Conservation (phyloP, 208 protist species). For the Leishmania amazonensis region DNA sequence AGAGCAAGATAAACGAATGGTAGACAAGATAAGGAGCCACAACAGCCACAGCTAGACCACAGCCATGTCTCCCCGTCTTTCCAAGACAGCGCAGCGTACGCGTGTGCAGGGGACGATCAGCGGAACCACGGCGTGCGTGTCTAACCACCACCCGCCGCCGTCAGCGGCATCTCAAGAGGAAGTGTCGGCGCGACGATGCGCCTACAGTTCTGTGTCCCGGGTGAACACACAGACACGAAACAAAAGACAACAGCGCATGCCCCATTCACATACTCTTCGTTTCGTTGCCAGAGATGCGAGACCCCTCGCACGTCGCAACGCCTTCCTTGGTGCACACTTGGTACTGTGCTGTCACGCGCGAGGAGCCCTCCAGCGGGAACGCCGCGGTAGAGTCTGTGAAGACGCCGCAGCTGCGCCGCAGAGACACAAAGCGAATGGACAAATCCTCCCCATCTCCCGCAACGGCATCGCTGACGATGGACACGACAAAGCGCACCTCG, state of each 20-base stretch:
- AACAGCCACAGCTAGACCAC: too few species aligned
- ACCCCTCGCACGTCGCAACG: conserved; percentile 14
- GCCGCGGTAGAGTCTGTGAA: conserved; percentile 10
- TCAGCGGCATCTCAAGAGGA: background rate
- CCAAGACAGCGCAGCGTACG: too few species aligned
- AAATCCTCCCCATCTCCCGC: conserved; percentile 37
- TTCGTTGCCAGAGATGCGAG: conserved; percentile 13
- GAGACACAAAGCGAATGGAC: conserved; percentile 24
- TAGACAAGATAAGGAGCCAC: too few species aligned
- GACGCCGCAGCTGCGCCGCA: conserved; percentile 26
- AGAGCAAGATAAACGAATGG: too few species aligned
- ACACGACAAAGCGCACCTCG: conserved; percentile 36
- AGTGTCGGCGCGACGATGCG: background rate
- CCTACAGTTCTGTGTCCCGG: too few species aligned
- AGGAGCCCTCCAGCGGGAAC: conserved; percentile 16
- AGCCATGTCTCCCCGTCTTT: too few species aligned
- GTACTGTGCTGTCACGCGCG: conserved; percentile 24
- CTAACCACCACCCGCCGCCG: background rate
- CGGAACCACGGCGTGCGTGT: background rate
- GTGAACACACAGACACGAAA: background rate
- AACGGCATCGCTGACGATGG: conserved; percentile 24
- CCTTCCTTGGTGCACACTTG: conserved; percentile 20
- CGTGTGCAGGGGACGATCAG: background rate
- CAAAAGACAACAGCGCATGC: too few species aligned
- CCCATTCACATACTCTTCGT: background rate